Evolutionary conservation across 139 green algal species (phyloP), one percentile per base, ranked within the genome.

Genomic region (Chlorella sp.): DNA sequence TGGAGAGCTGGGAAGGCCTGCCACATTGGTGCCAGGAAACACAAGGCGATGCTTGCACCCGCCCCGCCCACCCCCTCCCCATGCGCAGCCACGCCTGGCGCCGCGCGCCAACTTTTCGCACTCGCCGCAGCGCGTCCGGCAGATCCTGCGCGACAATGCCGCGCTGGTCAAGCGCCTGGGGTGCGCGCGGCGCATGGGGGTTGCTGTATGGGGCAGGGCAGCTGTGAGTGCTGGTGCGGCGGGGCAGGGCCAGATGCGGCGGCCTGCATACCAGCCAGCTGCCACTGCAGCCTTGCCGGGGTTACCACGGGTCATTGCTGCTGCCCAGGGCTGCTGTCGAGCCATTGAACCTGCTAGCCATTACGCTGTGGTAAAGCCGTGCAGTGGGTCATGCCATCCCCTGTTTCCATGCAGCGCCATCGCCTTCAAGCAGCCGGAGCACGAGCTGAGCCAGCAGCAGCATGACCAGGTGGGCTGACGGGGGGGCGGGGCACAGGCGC

Each of bases 71-170:
- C 32, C 40, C 2, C 41, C 40, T 3, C 13, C 51, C 32, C 32
- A 2, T 43, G 38, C 44, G 65, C 43, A 84, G 78, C 78, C 78
- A 3, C 65, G 65, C 36, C 24, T 34, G 1, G 44, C 44, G 30
- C 7, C 24, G 1, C n/a, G 65, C 51, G 11, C 30, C 44, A 76
- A 77, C 65, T 77, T 34, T n/a, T 56, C 32, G 20, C 80, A 76
- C 80, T 56, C 17, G 19, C 80, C n/a, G 44, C n/a, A 54, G 65
- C 80, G 65, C 5, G 65, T 85, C 51, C 81, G 69, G 7, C 81
- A 85, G 68, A 85, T 85, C 68, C 68, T 80, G 67, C 48, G 36
- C 0, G 77, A 73, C 60, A 83, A 83, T 43, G 58, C 41, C 4
- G 30, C 41, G 40, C 77, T 83, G 58, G 77, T 83, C 11, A 36